Evolutionary conservation across 805 yeast species (phyloP).

Genomic region (Pichia nanzhaoensis): DNA sequence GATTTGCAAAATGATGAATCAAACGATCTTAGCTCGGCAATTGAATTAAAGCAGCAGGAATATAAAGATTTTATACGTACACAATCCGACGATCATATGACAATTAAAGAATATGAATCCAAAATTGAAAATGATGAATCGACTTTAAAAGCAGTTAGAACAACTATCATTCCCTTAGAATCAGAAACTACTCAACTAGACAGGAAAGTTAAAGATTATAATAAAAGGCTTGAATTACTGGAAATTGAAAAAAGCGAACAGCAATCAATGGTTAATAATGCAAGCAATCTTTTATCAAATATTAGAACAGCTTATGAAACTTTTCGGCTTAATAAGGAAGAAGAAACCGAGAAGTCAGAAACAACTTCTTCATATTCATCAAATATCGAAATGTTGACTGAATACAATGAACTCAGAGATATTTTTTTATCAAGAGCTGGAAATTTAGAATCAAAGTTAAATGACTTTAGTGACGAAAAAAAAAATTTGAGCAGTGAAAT

Average conservation of each 20-base stretch:
- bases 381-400: slow-evolving; percentile 44
- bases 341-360: slow-evolving; percentile 6
- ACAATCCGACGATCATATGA: slow-evolving; percentile 41
- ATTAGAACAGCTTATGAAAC: slow-evolving; percentile 21
- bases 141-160: slow-evolving; percentile 9
- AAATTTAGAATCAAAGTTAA: slow-evolving; percentile 45
- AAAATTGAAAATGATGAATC: slow-evolving; percentile 39
- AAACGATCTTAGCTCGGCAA: slow-evolving; percentile 18
- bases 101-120: slow-evolving; percentile 35
- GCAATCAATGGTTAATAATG: slow-evolving; percentile 32
- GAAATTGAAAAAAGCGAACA: slow-evolving; percentile 49
- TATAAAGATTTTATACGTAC: slow-evolving; percentile 29
- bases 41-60: slow-evolving; percentile 26
- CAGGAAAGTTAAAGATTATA: slow-evolving; percentile 41
- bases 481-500: slow-evolving; percentile 27
- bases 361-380: slow-evolving; percentile 21
- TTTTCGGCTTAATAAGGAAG: slow-evolving; percentile 12
- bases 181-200: slow-evolving; percentile 46
- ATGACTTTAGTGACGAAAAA: slow-evolving; percentile 40
- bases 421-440: slow-evolving; percentile 50
- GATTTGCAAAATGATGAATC: slow-evolving; percentile 33
- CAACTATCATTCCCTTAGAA: slow-evolving; percentile 51
- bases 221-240: slow-evolving; percentile 44
- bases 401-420: slow-evolving; percentile 54
- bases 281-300: slow-evolving; percentile 40